Evolutionary conservation across 192 early-diverging fungal genomes (phyloP).

Genomic region (Linnemannia elongata): DNA sequence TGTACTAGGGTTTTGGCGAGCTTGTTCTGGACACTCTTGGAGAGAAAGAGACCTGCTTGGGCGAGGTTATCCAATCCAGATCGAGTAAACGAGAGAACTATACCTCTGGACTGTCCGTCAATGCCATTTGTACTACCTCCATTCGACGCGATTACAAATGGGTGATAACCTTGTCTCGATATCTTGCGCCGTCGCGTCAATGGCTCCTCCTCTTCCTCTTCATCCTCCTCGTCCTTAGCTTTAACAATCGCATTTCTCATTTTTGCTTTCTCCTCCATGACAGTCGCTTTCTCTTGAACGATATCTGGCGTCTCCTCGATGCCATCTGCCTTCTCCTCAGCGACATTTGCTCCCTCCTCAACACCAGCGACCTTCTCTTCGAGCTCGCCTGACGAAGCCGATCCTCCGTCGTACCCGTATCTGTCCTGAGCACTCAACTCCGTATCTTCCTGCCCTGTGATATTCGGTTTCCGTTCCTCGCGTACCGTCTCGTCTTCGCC

Average conservation of each 20-base stretch:
- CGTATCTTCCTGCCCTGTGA: not conserved
- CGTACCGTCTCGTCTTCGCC: not conserved
- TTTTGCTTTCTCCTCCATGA: not conserved
- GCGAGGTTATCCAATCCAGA: not conserved
- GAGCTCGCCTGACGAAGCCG: too few relatives aligned
- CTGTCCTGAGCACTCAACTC: not conserved
- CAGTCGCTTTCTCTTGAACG: not conserved
- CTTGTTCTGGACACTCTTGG: not conserved
- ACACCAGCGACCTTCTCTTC: too few relatives aligned
- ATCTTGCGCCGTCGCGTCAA: not conserved
- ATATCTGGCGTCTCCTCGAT: not conserved
- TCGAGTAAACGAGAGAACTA: not conserved
- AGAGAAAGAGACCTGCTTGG: not conserved
- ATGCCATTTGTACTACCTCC: not conserved
- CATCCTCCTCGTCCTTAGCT: not conserved
- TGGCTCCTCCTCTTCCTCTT: conserved; percentile 10
- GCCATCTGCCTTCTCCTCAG: too few relatives aligned
- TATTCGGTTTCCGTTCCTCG: not conserved
- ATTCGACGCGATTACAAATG: not conserved
- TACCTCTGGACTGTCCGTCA: not conserved
- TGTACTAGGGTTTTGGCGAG: not conserved
- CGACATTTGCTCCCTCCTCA: too few relatives aligned
- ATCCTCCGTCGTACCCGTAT: not conserved
- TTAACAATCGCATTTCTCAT: too few relatives aligned
- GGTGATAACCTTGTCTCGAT: not conserved